Percentiles rank a stretch among this genome's conserved stretches.
Conservation (phyloP, 2,329 filamentous ascomycete genomes). For the Arthrobotrys pseudoclavata region DNA sequence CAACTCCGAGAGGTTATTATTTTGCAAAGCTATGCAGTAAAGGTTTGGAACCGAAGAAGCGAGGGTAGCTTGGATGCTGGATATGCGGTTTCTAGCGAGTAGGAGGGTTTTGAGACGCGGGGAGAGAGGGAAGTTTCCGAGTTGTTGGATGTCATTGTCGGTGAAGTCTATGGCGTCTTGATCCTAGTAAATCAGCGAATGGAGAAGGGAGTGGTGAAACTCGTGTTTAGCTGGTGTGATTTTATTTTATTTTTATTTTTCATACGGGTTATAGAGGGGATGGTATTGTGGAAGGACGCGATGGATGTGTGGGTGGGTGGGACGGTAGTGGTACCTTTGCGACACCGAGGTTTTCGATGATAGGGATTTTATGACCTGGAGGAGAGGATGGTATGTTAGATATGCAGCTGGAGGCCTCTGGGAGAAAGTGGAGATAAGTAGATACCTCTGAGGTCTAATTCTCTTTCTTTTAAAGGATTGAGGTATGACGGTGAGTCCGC, state of each 20-base stretch:
- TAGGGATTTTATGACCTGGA: constrained; percentile 95
- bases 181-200: constrained; percentile 58
- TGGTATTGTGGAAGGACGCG: constrained; percentile 21
- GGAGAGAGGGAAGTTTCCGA: constrained; percentile 93
- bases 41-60: constrained; percentile 84
- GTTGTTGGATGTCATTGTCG: constrained; percentile 92
- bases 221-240: constrained; percentile 60
- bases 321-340: constrained; percentile 78
- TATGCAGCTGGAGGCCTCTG: constrained; percentile 59
- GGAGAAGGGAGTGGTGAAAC: constrained; percentile 9
- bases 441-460: constrained; percentile 98
- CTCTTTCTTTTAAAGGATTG: constrained; percentile 97
- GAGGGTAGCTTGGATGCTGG: constrained; percentile 82
- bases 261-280: constrained; percentile 20
- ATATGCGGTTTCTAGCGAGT: constrained; percentile 88
- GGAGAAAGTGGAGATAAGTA: constrained; percentile 66
- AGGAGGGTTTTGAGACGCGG: constrained; percentile 89
- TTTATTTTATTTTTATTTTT: constrained; percentile 1
- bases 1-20: constrained; percentile 85
- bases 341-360: constrained; percentile 97
- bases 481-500: constrained; percentile 95
- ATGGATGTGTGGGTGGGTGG: constrained; percentile 13
- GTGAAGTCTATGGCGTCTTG: constrained; percentile 98
- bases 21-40: constrained; percentile 82
- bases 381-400: constrained; percentile 58